Evolutionary conservation across 129 eudicot genomes (phyloP).

Genomic region (Centaurea solstitialis): DNA sequence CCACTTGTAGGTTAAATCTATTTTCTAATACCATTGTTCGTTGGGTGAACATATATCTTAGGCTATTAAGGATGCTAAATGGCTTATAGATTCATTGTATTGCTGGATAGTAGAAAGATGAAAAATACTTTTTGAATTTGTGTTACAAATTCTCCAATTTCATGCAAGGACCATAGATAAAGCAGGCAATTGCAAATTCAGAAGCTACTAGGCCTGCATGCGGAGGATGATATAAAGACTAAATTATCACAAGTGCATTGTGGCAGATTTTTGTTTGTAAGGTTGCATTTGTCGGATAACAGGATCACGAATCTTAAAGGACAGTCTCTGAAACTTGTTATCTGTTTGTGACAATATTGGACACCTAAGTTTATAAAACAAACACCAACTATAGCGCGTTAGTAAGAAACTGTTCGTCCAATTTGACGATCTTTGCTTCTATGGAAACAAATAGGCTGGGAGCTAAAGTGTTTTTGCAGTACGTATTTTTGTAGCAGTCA

Average conservation of each 20-base stretch:
- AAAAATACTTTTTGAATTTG: background rate
- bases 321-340: background rate
- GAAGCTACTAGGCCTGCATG: background rate
- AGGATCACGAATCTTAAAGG: background rate
- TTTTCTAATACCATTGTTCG: slow-evolving; percentile 1
- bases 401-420: background rate
- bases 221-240: background rate
- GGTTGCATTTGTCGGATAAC: background rate
- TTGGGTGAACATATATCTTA: background rate
- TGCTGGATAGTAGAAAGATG: background rate
- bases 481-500: background rate
- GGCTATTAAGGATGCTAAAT: slow-evolving; percentile 6
- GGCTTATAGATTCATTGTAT: background rate
- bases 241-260: background rate
- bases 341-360: background rate
- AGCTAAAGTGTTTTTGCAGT: background rate
- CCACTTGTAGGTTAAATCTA: background rate
- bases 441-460: background rate
- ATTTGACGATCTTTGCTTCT: background rate
- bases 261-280: background rate
- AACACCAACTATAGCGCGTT: background rate
- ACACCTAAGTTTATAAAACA: background rate
- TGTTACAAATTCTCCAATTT: background rate
- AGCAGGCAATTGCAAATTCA: background rate
- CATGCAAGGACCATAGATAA: slow-evolving; percentile 4